Percentiles rank a stretch among this genome's conserved stretches.
Conservation (phyloP, 1,284 basidiomycete genomes). For the Takashimella tepidaria region DNA sequence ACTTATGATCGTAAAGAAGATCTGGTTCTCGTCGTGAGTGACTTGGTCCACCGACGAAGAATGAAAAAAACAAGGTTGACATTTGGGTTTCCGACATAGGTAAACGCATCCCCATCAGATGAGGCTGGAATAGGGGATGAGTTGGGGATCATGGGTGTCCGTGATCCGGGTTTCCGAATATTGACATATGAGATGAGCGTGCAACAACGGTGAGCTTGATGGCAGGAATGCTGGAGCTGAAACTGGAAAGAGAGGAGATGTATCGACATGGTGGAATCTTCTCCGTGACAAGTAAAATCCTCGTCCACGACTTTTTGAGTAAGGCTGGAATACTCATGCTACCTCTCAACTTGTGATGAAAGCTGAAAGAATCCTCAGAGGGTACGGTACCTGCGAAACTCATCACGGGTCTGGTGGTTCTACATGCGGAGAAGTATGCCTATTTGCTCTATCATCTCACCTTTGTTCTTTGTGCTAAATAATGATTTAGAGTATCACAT, state of each 20-base stretch:
- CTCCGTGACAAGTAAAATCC: constrained; percentile 86
- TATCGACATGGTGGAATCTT: constrained; percentile 85
- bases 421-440: constrained; percentile 82
- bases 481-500: constrained; percentile 63
- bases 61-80: too few species aligned
- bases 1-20: constrained; percentile 86
- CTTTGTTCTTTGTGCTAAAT: not conserved
- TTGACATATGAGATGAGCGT: constrained; percentile 79
- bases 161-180: constrained; percentile 75
- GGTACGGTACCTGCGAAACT: constrained; percentile 75
- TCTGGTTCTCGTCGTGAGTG: constrained; percentile 68
- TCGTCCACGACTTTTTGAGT: constrained; percentile 91
- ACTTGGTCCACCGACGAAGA: too few species aligned
- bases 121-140: constrained; percentile 89
- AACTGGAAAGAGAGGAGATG: constrained; percentile 61
- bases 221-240: not conserved
- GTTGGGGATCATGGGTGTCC: constrained; percentile 82
- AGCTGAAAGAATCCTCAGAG: constrained; percentile 34
- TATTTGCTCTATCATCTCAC: not conserved
- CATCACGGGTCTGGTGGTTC: constrained; percentile 86
- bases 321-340: constrained; percentile 1
- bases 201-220: constrained; percentile 65
- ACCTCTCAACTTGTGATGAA: not conserved
- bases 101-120: constrained; percentile 78
- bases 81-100: too few species aligned